Conservation (phyloP, 2,329 filamentous ascomycete genomes). For the Sphaceloma murrayae region DNA sequence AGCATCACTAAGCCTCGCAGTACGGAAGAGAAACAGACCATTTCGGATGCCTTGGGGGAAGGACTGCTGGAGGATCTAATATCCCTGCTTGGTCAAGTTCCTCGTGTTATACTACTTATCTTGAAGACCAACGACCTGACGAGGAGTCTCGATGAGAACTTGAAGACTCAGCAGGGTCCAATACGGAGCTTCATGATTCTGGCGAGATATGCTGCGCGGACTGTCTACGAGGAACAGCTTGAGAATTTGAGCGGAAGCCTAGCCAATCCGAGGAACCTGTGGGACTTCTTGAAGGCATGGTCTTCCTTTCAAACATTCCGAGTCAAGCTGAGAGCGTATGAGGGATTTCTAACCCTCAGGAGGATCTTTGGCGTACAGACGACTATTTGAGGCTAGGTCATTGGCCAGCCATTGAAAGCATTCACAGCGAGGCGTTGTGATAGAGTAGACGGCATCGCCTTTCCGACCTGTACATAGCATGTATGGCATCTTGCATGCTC, state of each 20-base stretch:
- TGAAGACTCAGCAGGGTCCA: conserved; percentile 60
- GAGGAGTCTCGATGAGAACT: conserved; percentile 80
- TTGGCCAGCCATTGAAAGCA: neutral
- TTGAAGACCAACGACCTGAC: conserved; percentile 97
- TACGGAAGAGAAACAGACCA: conserved; percentile 71
- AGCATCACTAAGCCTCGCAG: conserved; percentile 54
- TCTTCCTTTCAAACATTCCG: conserved; percentile 46
- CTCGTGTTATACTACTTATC: conserved; percentile 84
- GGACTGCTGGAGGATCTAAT: conserved; percentile 84
- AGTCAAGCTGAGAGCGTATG: conserved; percentile 49
- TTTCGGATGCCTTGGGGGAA: conserved; percentile 73
- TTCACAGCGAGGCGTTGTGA: conserved; percentile 8
- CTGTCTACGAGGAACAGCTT: conserved; percentile 52
- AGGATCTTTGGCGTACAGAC: conserved; percentile 38
- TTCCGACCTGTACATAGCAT: no score
- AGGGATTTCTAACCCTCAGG: conserved; percentile 45
- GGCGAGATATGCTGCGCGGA: conserved; percentile 52
- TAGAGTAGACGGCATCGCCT: no score
- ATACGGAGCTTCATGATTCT: conserved; percentile 55
- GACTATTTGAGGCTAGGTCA: neutral
- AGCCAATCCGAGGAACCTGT: conserved; percentile 44
- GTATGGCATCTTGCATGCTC: no score
- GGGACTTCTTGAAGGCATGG: conserved; percentile 45
- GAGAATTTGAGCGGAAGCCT: conserved; percentile 44
- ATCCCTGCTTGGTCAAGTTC: conserved; percentile 77